Evolutionary conservation across 139 green algal species (phyloP).

Genomic region (Eudorina sp.): DNA sequence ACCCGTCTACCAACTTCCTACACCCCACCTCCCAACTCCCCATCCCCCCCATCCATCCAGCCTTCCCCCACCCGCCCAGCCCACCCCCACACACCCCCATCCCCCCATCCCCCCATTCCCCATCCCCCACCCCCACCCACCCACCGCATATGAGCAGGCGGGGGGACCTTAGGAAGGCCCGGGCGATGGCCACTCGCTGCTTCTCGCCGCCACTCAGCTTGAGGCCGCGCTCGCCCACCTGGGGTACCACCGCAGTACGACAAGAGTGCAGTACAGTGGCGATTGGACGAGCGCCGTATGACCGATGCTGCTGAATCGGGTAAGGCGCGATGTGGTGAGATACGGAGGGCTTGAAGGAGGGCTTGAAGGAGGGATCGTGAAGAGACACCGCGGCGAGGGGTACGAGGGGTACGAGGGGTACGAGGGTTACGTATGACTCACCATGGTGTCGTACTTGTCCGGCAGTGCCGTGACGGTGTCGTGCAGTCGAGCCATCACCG

Average conservation of each 20-base stretch:
- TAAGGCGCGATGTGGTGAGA: neutral
- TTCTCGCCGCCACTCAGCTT: conserved; percentile 96
- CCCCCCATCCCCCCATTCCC: too few relatives aligned
- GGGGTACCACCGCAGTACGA: too few relatives aligned
- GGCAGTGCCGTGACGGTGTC: conserved; percentile 67
- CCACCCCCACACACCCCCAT: neutral
- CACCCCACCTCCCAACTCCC: too few relatives aligned
- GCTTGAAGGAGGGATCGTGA: neutral
- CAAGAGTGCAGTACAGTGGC: too few relatives aligned
- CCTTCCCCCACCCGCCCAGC: neutral
- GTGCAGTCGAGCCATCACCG: conserved; percentile 65
- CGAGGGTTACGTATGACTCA: neutral
- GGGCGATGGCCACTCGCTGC: conserved; percentile 95
- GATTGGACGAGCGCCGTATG: too few relatives aligned
- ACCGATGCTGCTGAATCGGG: too few relatives aligned
- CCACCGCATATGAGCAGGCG: conserved; percentile 92
- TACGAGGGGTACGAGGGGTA: neutral
- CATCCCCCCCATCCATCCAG: neutral
- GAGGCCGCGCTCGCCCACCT: conserved; percentile 88
- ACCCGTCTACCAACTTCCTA: too few relatives aligned
- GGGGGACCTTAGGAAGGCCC: conserved; percentile 67
- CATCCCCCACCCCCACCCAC: neutral
- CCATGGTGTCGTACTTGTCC: conserved; percentile 27
- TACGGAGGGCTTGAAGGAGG: too few relatives aligned
- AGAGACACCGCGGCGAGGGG: neutral